A percentile compares a stretch with the other conserved stretches of the same genome.
phyloP scores from a whole-genome alignment of 495 filamentous ascomycete species.

The Tricharina praecox region DNA sequence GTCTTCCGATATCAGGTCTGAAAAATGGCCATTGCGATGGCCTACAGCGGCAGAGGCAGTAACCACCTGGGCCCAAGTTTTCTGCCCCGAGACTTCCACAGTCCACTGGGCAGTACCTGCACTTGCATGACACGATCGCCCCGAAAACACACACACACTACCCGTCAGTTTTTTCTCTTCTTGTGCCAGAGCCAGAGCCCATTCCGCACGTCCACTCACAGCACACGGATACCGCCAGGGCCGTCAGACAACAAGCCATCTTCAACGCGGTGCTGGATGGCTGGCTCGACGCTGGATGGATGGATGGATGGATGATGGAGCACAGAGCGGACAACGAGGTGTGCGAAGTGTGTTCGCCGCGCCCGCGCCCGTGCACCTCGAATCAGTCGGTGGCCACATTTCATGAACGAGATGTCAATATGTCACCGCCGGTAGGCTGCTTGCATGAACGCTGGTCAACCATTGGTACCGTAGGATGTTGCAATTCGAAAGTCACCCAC shows the following conservation, averaged over 20 bases:
- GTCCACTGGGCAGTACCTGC: not conserved
- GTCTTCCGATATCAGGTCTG: not conserved
- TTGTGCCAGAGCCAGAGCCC: no score
- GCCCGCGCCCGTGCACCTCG: not conserved
- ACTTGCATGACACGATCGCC: not conserved
- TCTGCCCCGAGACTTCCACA: not conserved
- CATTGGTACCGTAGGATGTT: not conserved
- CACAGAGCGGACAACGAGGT: not conserved
- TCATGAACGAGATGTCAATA: constrained; percentile 3
- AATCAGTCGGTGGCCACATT: constrained; percentile 1
- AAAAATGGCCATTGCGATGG: not conserved
- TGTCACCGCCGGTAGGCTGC: constrained; percentile 5
- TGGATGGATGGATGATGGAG: not conserved
- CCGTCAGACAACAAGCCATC: not conserved
- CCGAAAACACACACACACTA: no score
- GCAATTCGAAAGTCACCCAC: not conserved
- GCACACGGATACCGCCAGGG: not conserved
- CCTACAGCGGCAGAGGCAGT: not conserved
- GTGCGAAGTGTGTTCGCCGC: no score
- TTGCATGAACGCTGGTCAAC: constrained; percentile 6
- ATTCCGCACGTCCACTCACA: not conserved
- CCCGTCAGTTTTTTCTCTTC: no score
- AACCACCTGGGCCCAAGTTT: not conserved
- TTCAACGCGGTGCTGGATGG: not conserved
- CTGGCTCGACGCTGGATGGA: not conserved